These are phyloP conservation scores for Xylaria sp. DNA, from an alignment of 2,329 filamentous ascomycete genomes.

Conservation along the genomic window DNA sequence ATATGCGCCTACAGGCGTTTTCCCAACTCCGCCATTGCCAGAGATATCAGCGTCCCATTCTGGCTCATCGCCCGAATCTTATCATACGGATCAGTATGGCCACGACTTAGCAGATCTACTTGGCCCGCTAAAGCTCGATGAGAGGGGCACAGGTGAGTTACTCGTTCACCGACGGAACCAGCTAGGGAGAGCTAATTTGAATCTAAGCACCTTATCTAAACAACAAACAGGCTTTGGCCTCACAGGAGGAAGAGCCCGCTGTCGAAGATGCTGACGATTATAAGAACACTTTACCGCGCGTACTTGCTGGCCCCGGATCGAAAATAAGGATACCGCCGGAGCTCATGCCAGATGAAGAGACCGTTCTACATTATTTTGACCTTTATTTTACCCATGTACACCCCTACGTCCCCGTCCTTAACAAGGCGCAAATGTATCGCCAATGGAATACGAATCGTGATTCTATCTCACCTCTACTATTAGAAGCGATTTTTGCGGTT, in stretches of 20 bases:
- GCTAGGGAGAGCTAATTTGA: constrained; percentile 29
- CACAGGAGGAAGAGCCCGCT: constrained; percentile 68
- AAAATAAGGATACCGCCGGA: constrained; percentile 91
- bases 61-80: constrained; percentile 61
- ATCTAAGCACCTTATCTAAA: constrained; percentile 83
- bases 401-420: constrained; percentile 90
- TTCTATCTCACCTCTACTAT: constrained; percentile 87
- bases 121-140: constrained; percentile 87
- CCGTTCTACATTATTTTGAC: constrained; percentile 84
- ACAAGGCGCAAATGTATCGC: constrained; percentile 83
- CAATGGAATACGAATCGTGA: constrained; percentile 87
- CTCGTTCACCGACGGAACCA: background rate
- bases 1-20: constrained; percentile 62
- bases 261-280: constrained; percentile 79
- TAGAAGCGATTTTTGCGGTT: constrained; percentile 93
- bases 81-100: constrained; percentile 72
- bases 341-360: constrained; percentile 90
- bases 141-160: constrained; percentile 81
- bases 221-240: constrained; percentile 59
- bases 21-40: constrained; percentile 65
- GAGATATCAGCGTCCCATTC: constrained; percentile 53
- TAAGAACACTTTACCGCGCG: constrained; percentile 75
- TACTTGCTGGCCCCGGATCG: constrained; percentile 74
- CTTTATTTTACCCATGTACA: constrained; percentile 93
- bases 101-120: constrained; percentile 82